A percentile compares a stretch with the other conserved stretches of the same genome.
These are phyloP conservation scores for Myrica gale DNA, from an alignment of 306 rosid species.

Conservation along the genomic window DNA sequence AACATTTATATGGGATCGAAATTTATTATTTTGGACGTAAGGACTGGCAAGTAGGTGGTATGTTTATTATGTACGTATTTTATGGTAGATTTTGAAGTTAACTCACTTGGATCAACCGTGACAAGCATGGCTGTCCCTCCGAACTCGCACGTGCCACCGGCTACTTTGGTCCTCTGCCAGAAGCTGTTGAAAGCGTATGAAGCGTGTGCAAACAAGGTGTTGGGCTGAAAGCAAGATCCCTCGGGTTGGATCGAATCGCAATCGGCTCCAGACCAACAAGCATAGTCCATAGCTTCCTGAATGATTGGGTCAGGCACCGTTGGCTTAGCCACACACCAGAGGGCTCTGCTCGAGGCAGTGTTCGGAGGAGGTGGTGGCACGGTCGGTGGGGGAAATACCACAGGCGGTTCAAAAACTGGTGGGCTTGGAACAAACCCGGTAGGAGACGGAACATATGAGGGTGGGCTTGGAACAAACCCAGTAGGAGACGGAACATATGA, in stretches of 20 bases:
- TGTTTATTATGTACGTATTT: too few species aligned
- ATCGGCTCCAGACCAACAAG: conserved; percentile 86
- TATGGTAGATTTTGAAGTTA: not conserved
- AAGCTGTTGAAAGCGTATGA: conserved; percentile 87
- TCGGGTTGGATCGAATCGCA: conserved; percentile 61
- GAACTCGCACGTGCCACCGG: conserved; percentile 78
- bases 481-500: not conserved
- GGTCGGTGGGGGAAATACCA: conserved; percentile 80
- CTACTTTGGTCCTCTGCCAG: conserved; percentile 74
- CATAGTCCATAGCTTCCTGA: conserved; percentile 92
- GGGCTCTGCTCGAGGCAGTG: conserved; percentile 35
- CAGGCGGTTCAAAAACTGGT: conserved; percentile 63
- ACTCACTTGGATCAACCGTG: conserved; percentile 80
- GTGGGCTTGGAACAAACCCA: conserved; percentile 45
- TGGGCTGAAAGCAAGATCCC: conserved; percentile 74
- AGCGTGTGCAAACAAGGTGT: conserved; percentile 67
- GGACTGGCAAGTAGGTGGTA: too few species aligned
- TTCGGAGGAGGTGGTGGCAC: conserved; percentile 52
- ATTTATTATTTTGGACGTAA: too few species aligned
- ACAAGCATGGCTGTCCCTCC: conserved; percentile 91
- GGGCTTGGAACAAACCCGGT: conserved; percentile 63
- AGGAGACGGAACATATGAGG: conserved; percentile 48
- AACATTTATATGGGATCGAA: too few species aligned
- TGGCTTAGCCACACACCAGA: conserved; percentile 98
- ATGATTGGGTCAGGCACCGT: conserved; percentile 92